Conservation (phyloP, 768 basidiomycete species). For the Dendrothele bispora region DNA sequence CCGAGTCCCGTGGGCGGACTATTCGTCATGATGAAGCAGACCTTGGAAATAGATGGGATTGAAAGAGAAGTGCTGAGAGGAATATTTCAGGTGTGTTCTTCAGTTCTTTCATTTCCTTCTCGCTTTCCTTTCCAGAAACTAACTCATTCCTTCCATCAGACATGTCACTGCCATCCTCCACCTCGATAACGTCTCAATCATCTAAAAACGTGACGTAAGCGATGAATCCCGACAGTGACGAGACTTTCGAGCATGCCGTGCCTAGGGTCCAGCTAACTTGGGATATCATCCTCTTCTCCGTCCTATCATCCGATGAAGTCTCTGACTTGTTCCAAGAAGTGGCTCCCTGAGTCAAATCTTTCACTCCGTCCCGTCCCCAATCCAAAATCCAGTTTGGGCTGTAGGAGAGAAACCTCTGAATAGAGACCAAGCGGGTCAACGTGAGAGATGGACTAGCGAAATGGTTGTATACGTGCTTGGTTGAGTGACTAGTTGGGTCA, state of each 20-base stretch:
- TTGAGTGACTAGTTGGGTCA: slow-evolving; percentile 97
- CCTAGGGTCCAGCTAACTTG: slow-evolving; percentile 90
- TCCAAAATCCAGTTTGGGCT: too few relatives aligned
- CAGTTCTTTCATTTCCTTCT: too few relatives aligned
- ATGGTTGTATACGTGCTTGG: slow-evolving; percentile 97
- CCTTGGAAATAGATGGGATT: slow-evolving; percentile 95
- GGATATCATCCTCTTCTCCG: too few relatives aligned
- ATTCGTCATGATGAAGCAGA: slow-evolving; percentile 90
- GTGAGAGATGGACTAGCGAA: slow-evolving; percentile 97
- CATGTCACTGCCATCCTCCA: slow-evolving; percentile 91
- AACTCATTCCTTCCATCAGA: too few relatives aligned
- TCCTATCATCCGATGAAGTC: slow-evolving; percentile 69
- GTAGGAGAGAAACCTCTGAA: slow-evolving; percentile 84
- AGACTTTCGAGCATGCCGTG: slow-evolving; percentile 77
- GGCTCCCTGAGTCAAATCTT: slow-evolving; percentile 97
- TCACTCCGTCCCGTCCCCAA: slow-evolving; percentile 85
- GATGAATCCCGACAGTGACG: slow-evolving; percentile 77
- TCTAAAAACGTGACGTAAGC: slow-evolving; percentile 80
- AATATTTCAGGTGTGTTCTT: too few relatives aligned
- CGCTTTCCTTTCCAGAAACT: too few relatives aligned
- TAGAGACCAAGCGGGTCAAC: slow-evolving; percentile 84
- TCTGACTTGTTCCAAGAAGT: slow-evolving; percentile 80
- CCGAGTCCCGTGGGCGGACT: slow-evolving; percentile 92
- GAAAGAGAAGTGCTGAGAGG: slow-evolving; percentile 98
- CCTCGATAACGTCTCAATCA: slow-evolving; percentile 94